phyloP scores from a whole-genome alignment of 345 rosid species.

The Sisymbrium irio region DNA sequence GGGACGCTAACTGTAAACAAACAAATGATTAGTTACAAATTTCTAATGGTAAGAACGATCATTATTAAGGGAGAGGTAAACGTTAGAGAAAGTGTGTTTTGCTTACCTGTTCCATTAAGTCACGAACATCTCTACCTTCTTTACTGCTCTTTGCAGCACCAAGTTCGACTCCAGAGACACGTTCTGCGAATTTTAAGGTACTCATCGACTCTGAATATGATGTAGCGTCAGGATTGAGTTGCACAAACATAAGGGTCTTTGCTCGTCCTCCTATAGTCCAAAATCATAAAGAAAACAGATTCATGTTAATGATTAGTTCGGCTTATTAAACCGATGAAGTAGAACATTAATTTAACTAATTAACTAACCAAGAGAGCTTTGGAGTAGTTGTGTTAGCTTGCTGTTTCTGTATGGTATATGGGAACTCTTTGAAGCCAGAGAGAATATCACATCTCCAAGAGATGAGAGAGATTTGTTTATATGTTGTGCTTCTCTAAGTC shows the following conservation, averaged over 20 bases:
- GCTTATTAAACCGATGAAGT: not conserved
- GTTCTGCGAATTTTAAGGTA: constrained; percentile 93
- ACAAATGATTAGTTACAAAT: not conserved
- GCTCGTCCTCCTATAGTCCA: constrained; percentile 80
- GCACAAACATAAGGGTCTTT: constrained; percentile 94
- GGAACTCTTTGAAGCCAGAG: constrained; percentile 79
- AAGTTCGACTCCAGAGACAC: constrained; percentile 93
- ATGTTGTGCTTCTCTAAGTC: constrained; percentile 94
- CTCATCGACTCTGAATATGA: constrained; percentile 83
- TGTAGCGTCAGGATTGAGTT: constrained; percentile 77
- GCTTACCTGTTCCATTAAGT: constrained; percentile 82
- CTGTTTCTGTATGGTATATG: constrained; percentile 97
- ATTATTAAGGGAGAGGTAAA: not conserved
- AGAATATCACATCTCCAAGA: constrained; percentile 90
- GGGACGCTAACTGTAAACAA: constrained; percentile 62
- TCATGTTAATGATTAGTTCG: not conserved
- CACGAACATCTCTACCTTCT: constrained; percentile 77
- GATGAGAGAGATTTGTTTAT: constrained; percentile 93
- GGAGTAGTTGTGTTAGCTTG: constrained; percentile 97
- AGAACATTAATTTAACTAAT: not conserved
- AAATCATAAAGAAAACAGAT: not conserved
- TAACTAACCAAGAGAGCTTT: constrained; percentile 62
- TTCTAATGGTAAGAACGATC: not conserved
- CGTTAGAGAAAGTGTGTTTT: not conserved
- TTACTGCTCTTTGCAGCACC: constrained; percentile 91